Evolutionary conservation across 2,329 filamentous ascomycete genomes (phyloP), one percentile per base, ranked within the genome.

Genomic region (Cordyceps fumosorosea): DNA sequence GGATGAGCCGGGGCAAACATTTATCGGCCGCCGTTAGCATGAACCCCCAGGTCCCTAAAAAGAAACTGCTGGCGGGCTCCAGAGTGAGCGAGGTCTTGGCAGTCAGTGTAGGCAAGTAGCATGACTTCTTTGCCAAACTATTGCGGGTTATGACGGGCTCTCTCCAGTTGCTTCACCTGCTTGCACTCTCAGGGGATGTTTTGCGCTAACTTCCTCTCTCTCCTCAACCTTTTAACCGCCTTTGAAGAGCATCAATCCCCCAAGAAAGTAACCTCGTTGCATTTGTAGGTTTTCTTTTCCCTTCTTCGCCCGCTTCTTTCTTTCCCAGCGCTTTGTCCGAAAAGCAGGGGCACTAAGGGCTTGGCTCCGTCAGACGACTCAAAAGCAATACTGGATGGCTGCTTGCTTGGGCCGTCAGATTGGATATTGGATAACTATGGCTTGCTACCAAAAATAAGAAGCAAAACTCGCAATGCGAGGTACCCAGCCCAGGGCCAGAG

Each of bases 1-100:
- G 60, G 60, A 62, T 62, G 34, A 56, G 60, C 60, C 53, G 53
- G 60, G 60, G 53, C 34, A 44, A n/a, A 11, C 45, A 51, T 47
- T n/a, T 32, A 56, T 34, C 29, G 20, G 16, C 11, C 6, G 40
- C 29, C 51, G 32, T 37, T 59, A 44, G 56, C 56, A 59, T 51
- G 48, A 59, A 26, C 44, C 56, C 47, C 56, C 47, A 44, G 47
- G 24, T 51, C 56, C 32, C 44, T 50, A 57, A 57, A 57, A 40
- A 37, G 55, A 57, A 48, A 40, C 26, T 22, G 44, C 45, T 50
- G 55, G 55, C 55, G 29, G 48, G 55, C 55, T 37, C 48, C 29
- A 48, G 14, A 29, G 22, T 56, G 42, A 56, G 29, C n/a, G 12
- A 24, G 11, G 26, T 37, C 55, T 57, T 57, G 55, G 55, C 55